These are phyloP conservation scores for Populus hybrid DNA, from an alignment of 441 rosid genomes.

Conservation along the genomic window DNA sequence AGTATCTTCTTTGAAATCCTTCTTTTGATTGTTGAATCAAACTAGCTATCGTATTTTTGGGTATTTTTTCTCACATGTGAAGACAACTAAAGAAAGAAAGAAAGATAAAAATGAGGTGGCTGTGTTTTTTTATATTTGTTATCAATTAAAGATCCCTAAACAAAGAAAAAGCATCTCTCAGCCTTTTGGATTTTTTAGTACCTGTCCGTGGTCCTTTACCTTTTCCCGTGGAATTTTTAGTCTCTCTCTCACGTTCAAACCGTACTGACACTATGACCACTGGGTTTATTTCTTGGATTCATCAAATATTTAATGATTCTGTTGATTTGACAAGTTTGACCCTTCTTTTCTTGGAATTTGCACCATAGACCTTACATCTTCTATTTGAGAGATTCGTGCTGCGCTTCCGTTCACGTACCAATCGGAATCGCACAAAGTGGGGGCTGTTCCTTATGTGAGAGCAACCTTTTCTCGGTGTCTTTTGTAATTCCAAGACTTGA, in stretches of 20 bases:
- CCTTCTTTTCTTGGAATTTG: conserved; percentile 1
- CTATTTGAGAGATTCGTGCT: neutral
- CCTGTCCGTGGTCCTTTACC: conserved; percentile 35
- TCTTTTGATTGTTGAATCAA: neutral
- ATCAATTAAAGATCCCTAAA: neutral
- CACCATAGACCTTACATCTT: neutral
- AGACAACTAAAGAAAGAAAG: neutral
- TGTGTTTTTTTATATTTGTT: neutral
- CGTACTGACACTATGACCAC: conserved; percentile 5
- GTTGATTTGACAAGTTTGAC: conserved; percentile 10
- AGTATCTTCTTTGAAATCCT: neutral
- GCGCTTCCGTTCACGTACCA: conserved; percentile 20
- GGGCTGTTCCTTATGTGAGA: neutral
- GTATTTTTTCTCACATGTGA: conserved; percentile 5
- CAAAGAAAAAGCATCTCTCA: neutral
- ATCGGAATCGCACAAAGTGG: neutral
- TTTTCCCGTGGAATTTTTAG: neutral
- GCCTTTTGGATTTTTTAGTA: conserved; percentile 20
- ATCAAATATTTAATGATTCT: conserved; percentile 1
- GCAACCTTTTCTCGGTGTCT: neutral
- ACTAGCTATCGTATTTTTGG: neutral
- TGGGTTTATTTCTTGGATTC: conserved; percentile 13
- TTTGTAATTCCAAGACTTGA: no score
- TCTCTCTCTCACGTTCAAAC: conserved; percentile 8
- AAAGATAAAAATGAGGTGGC: no score